phyloP scores from a whole-genome alignment of 306 rosid genomes.

The Echinosophora koreensis region DNA sequence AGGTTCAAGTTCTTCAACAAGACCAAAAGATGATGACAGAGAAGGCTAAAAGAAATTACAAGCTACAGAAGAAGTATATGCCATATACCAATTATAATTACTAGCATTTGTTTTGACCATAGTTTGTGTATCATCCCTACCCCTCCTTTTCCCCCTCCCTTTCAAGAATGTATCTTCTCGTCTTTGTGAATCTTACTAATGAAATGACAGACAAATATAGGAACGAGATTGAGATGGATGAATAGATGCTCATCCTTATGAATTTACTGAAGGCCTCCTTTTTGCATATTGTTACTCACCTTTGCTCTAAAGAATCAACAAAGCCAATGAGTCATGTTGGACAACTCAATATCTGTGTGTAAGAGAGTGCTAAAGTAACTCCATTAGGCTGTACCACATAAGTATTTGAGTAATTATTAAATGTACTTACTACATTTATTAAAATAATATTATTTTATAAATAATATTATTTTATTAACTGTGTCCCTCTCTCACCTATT shows the following conservation, averaged over 20 bases:
- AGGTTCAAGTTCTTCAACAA: slow-evolving; percentile 79
- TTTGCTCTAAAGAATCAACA: slow-evolving; percentile 16
- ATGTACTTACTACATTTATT: neutral
- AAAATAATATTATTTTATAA: no score
- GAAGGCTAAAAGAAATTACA: slow-evolving; percentile 57
- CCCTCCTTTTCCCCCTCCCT: slow-evolving; percentile 33
- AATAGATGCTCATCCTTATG: slow-evolving; percentile 37
- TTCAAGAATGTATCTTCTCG: slow-evolving; percentile 54
- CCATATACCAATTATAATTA: slow-evolving; percentile 63
- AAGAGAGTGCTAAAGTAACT: neutral
- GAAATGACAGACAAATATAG: slow-evolving; percentile 59
- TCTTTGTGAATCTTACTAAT: slow-evolving; percentile 55
- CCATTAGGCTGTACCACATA: neutral
- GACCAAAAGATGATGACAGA: slow-evolving; percentile 72
- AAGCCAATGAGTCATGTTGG: slow-evolving; percentile 16
- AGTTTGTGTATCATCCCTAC: slow-evolving; percentile 68
- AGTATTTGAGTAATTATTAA: neutral
- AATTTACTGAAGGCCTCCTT: slow-evolving; percentile 30
- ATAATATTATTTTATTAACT: no score
- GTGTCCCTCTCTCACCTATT: no score
- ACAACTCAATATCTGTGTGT: neutral
- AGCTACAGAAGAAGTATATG: slow-evolving; percentile 58
- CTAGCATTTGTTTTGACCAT: slow-evolving; percentile 60
- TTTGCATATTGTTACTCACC: slow-evolving; percentile 19
- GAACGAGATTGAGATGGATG: slow-evolving; percentile 61